Evolutionary conservation across 306 rosid genomes (phyloP).

Genomic region (Lotus japonicus): DNA sequence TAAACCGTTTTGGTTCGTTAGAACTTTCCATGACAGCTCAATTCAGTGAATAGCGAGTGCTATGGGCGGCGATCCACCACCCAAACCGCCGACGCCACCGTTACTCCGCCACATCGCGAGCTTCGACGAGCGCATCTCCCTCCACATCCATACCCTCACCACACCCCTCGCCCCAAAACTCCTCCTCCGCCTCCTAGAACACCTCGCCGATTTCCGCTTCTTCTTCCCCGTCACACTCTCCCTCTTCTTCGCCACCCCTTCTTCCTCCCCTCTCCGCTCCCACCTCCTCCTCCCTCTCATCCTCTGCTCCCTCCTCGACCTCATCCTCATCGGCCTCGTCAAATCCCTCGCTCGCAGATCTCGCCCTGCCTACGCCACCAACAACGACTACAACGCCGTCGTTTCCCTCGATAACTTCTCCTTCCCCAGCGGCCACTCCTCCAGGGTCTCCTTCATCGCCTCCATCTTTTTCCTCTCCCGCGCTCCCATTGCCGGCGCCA

Average conservation of each 20-base stretch:
- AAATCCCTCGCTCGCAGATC: conserved; percentile 52
- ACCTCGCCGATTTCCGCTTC: conserved; percentile 61
- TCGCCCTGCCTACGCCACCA: conserved; percentile 54
- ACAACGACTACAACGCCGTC: conserved; percentile 42
- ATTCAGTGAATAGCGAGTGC: not conserved
- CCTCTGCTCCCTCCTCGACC: conserved; percentile 67
- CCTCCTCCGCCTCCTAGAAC: conserved; percentile 47
- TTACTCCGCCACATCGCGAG: conserved; percentile 29
- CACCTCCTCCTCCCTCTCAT: conserved; percentile 45
- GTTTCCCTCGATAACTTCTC: conserved; percentile 62
- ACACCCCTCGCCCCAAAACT: conserved; percentile 34
- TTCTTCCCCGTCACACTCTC: conserved; percentile 53
- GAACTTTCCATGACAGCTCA: not conserved
- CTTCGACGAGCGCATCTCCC: conserved; percentile 39
- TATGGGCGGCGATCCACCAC: conserved; percentile 25
- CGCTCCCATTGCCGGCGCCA: not conserved
- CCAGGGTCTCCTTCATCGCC: conserved; percentile 67
- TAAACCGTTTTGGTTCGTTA: not conserved
- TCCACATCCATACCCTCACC: conserved; percentile 30
- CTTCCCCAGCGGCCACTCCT: conserved; percentile 72
- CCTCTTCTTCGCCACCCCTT: conserved; percentile 32
- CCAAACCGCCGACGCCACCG: conserved; percentile 10
- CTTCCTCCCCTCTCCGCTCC: conserved; percentile 29
- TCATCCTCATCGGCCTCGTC: conserved; percentile 40
- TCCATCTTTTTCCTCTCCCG: conserved; percentile 41